phyloP scores from a whole-genome alignment of 73 alveolate genomes.

The Paramecium tetraurelia region DNA sequence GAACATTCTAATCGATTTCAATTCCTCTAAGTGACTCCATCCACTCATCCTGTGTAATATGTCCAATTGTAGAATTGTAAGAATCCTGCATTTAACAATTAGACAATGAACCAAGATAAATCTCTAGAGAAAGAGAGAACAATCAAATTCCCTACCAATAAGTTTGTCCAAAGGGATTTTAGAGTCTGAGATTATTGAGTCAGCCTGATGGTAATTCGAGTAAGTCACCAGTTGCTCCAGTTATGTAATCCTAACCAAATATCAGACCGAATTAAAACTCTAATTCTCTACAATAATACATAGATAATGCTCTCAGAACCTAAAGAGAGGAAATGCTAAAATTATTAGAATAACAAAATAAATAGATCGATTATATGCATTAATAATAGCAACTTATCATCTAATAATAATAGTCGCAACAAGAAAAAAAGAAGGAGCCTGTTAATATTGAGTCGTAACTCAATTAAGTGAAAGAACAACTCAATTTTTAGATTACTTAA shows the following conservation, averaged over 20 bases:
- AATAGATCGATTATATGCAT: background rate
- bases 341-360: background rate
- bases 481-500: background rate
- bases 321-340: constrained; percentile 8
- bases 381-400: background rate
- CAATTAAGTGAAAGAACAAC: background rate
- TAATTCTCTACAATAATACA: background rate
- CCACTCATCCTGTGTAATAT: background rate
- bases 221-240: background rate
- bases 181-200: background rate
- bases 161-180: background rate
- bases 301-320: constrained; percentile 9
- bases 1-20: constrained; percentile 28
- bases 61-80: background rate
- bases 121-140: background rate
- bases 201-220: background rate
- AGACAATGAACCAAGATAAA: background rate
- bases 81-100: background rate
- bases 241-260: background rate
- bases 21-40: background rate
- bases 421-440: background rate
- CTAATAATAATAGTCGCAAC: background rate
- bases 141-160: background rate
- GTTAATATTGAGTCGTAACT: background rate
- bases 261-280: background rate